These are phyloP conservation scores for Smallanthus sonchifolius DNA, from an alignment of 129 eudicot genomes.

Conservation along the genomic window DNA sequence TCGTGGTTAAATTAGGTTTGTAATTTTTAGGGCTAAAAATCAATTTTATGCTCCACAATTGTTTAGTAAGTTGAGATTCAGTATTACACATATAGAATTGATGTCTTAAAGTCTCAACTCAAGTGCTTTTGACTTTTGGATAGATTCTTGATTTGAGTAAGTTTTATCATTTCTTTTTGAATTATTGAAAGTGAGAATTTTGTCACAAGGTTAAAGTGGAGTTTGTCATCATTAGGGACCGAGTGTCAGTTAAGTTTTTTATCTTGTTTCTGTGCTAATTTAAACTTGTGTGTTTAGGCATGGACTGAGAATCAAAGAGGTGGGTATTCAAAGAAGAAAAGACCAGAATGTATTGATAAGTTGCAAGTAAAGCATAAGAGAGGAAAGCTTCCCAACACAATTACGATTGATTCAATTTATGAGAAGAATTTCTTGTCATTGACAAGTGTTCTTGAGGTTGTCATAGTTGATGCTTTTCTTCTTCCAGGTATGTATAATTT, in stretches of 20 bases:
- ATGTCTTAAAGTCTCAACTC: neutral
- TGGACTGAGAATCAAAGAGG: conserved; percentile 71
- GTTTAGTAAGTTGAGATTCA: neutral
- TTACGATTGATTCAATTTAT: conserved; percentile 73
- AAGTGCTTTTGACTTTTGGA: neutral
- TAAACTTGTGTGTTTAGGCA: conserved; percentile 40
- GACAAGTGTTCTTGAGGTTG: conserved; percentile 79
- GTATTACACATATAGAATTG: neutral
- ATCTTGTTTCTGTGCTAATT: conserved; percentile 5
- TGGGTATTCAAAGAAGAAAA: conserved; percentile 67
- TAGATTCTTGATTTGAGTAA: neutral
- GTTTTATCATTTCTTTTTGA: neutral
- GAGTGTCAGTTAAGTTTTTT: neutral
- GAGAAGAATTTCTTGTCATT: conserved; percentile 81
- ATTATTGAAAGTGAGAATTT: neutral
- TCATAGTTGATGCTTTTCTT: conserved; percentile 59
- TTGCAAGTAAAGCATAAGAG: conserved; percentile 71
- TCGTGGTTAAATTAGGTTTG: too few relatives aligned
- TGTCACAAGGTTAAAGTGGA: conserved; percentile 9
- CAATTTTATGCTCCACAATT: neutral
- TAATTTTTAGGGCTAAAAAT: too few relatives aligned
- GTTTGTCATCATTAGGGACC: conserved; percentile 4
- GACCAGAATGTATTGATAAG: conserved; percentile 60
- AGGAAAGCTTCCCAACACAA: conserved; percentile 65
- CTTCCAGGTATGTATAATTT: conserved; percentile 64